Evolutionary conservation across 768 basidiomycete species (phyloP).

Genomic region (Tylopilus intermedius): DNA sequence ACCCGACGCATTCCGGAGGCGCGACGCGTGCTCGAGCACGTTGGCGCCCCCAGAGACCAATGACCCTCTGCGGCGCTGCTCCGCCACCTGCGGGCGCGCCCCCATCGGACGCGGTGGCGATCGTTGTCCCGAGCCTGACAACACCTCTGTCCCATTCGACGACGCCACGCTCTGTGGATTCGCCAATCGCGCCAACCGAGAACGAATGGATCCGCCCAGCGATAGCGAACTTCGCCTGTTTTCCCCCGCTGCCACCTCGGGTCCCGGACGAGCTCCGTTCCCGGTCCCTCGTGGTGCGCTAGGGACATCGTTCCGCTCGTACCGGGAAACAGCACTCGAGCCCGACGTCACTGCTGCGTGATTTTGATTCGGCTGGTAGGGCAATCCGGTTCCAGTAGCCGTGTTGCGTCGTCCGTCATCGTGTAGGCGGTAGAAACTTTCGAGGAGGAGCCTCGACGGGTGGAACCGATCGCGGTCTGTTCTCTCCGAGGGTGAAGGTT

Average conservation of each 20-base stretch:
- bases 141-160: background rate
- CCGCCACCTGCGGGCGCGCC: slow-evolving; percentile 21
- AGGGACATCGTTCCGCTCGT: slow-evolving; percentile 8
- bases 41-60: slow-evolving; percentile 3
- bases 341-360: background rate
- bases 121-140: slow-evolving; percentile 17
- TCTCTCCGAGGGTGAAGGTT: slow-evolving; percentile 13
- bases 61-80: slow-evolving; percentile 11
- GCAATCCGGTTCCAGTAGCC: slow-evolving; percentile 5
- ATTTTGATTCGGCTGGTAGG: slow-evolving; percentile 10
- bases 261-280: slow-evolving; percentile 7
- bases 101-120: slow-evolving; percentile 24
- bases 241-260: background rate
- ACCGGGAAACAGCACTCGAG: background rate
- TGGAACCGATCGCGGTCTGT: slow-evolving; percentile 23
- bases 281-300: background rate
- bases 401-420: slow-evolving; percentile 24
- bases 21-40: slow-evolving; percentile 13
- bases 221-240: slow-evolving; percentile 19
- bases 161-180: slow-evolving; percentile 9
- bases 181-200: slow-evolving; percentile 23
- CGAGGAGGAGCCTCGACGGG: slow-evolving; percentile 20
- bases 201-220: slow-evolving; percentile 25
- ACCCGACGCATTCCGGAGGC: background rate
- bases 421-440: slow-evolving; percentile 19